Evolutionary conservation across 306 rosid genomes (phyloP).

Genomic region (Rubus idaeus): DNA sequence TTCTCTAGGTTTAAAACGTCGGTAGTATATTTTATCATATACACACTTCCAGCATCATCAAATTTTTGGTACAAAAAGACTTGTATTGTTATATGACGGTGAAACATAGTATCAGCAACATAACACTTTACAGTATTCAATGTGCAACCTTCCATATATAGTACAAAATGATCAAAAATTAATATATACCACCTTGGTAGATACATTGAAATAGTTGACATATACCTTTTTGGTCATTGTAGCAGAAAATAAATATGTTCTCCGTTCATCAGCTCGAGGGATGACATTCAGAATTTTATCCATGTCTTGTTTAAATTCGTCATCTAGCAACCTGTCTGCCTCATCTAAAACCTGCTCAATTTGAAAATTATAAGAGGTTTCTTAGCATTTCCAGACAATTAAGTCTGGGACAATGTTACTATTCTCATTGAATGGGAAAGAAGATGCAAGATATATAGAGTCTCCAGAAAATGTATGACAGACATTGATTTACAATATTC

Average conservation of each 20-base stretch:
- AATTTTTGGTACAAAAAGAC: background rate
- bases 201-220: background rate
- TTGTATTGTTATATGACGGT: too few relatives aligned
- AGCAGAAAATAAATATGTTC: slow-evolving; percentile 91
- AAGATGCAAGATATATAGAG: too few relatives aligned
- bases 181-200: background rate
- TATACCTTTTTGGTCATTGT: slow-evolving; percentile 92
- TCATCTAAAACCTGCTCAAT: slow-evolving; percentile 82
- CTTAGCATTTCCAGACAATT: background rate
- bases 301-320: slow-evolving; percentile 78
- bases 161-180: background rate
- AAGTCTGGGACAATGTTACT: background rate
- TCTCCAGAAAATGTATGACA: background rate
- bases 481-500: background rate
- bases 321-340: slow-evolving; percentile 82
- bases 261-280: slow-evolving; percentile 56
- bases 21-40: too few relatives aligned
- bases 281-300: slow-evolving; percentile 66
- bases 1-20: too few relatives aligned
- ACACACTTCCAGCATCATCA: too few relatives aligned
- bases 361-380: background rate
- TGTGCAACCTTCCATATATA: background rate
- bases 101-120: too few relatives aligned
- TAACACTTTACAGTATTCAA: background rate
- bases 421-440: too few relatives aligned